Base-by-base conservation (phyloP, 306 rosid genomes). In the Cucumis hystrix region DNA sequence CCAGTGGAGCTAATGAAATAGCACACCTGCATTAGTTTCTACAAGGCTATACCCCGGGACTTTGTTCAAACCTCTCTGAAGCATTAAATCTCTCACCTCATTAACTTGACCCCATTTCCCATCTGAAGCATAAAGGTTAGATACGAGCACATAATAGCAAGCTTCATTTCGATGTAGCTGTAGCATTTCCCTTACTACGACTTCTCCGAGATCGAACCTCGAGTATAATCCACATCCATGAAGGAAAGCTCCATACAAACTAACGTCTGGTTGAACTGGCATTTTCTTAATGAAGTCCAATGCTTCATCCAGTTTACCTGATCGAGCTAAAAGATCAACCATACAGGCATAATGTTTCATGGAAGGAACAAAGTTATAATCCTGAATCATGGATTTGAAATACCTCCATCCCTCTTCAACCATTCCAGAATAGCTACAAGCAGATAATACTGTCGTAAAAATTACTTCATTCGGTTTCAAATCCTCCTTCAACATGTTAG, bases 391-490 rank as follows among this genome's bases (percentile, higher is more conserved):
- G 62, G 87, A 79, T 79, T 82, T 82, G 82, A 92, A 92, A 79
- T 85, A 75, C 82, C 72, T 83, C 75, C 86, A 81, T 11, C 97
- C 97, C 56, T 89, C 91, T 61, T 85, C 87, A 59, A 90, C 87
- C 97, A 87, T 84, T 80, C 97, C 93, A 3, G 93, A 80, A 76
- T 88, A 96, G 84, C 97, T 90, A 82, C 97, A 90, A 18, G 97
- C 90, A 12, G 93, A 86, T 68, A 90, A 74, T 61, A 89, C 20
- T 18, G 89, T 80, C 4, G 91, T 90, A 79, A 92, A 90, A 51
- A 86, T 85, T 49, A 82, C 91, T 59, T 90, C 90, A 77, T 85
- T 89, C 28, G 83, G 97, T 77, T 79, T 86, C 23, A 86, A 57
- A 60, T 82, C 84, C 75, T 85, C 84, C 81, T 85, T 76, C 85